Evolutionary conservation across 768 basidiomycete genomes (phyloP), one percentile per base, ranked within the genome.

Genomic region (Udeniomyces megalosporus): DNA sequence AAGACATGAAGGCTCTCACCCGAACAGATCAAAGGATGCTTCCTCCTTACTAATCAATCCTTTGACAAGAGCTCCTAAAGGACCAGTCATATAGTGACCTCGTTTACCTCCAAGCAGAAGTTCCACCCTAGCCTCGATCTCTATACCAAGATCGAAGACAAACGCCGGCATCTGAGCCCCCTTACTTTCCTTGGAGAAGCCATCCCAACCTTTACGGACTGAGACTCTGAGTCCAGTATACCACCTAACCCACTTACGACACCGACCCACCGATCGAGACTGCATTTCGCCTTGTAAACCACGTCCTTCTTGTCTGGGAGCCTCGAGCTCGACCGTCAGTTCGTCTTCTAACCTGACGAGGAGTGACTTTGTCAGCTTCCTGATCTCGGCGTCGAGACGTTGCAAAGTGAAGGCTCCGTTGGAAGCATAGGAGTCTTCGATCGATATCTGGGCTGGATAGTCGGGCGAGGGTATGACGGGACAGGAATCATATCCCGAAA

Each of bases 401-500:
- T 20, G 20, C 50, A 57, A 58, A n/a, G 45, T 57, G 34, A 49
- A 49, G 17, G 32, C 22, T n/a, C 34, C 48, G n/a, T 47, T 58
- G 29, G 28, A 26, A 32, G 53, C 68, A 52, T 62, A 67, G 15
- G 58, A 61, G 52, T 68, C 66, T 47, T 69, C 69, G 17, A 66
- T 61, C 3, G 59, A 58, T 17, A 68, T 69, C n/a, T 67, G 66
- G 2, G 58, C 59, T 4, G 69, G 69, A 56, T 48, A 69, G 4
- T 69, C 69, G 2, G 69, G 67, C 2, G 64, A 63, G 1, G 61
- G 26, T 8, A 63, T 46, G 48, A 69, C 67, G 5, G 67, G 66
- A 31, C 63, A 60, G n/a, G 59, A 17, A 55, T 69, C 69, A 1
- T 51, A 24, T 11, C 67, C 69, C 15, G 49, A 42, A 0, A 69